Base-by-base conservation (phyloP, 2,329 filamentous ascomycete genomes). In the Myrmaecium sp. region DNA sequence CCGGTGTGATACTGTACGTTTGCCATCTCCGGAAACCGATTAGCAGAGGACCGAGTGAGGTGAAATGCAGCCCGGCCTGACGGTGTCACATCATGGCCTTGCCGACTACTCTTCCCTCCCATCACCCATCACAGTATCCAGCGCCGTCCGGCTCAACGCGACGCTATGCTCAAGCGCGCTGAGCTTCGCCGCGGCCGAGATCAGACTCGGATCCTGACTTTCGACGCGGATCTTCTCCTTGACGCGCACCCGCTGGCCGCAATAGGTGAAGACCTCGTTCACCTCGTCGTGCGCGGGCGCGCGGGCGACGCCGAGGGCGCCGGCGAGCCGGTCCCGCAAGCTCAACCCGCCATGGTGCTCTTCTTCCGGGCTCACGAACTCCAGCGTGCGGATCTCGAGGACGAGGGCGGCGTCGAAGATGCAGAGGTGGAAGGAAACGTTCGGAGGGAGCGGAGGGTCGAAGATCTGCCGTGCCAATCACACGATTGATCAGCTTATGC, bases 171-270 rank as follows among this genome's bases (percentile, higher is more conserved):
- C 74, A 30, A 94, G 54, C 4, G 79, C 82, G 16, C 66, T 70
- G 38, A 94, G 58, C 54, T 94, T 94, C 4, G 82, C 76, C 48
- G 80, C 75, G 17, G 89, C 62, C 18, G 79, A 76, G 47, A 94
- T 73, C 36, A 94, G 48, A 39, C 73, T 84, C 1, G 86, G 86
- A 49, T 95, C 84, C 29, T 83, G 80, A 41, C 72, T 86, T 51
- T 93, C 84, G 2, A 94, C 75, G 21, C 78, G 66, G 4, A 93
- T 69, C 56, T 94, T 94, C 49, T 94, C 86, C 38, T 75, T 72
- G 23, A 95, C 86, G 36, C 71, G 75, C 3, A 94, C 83, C 33
- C 89, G 72, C 30, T 71, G 64, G 4, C 68, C 66, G 9, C 57
- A 42, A 52, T 66, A 94, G 4, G 57, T 60, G 49, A 92, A 94